Evolutionary conservation across 2,329 filamentous ascomycete genomes (phyloP), one percentile per base, ranked within the genome.

Genomic region (Phyllosticta ampelicida): DNA sequence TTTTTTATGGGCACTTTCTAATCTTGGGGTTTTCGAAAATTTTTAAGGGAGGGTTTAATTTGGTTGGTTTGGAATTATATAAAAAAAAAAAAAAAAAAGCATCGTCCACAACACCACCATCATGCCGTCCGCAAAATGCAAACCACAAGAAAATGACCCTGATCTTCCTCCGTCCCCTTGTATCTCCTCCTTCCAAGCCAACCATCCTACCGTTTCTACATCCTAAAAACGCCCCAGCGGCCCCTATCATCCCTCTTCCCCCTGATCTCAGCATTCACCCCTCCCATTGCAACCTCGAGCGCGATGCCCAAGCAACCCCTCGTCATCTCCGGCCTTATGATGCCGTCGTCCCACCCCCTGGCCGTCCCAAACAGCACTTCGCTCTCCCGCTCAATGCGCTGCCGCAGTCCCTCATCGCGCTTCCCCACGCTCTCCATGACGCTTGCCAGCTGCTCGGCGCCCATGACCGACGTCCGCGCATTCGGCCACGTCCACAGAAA

Each of bases 401-500:
- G 84, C 73, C 87, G 89, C 61, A 97, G 77, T 62, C 85, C 86
- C 0, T 88, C 87, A 69, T 96, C 91, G 60, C 83, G 83, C 73
- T 88, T 87, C 9, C 92, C 91, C 0, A 99, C 92, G 1, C 91
- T 88, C 74, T 90, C 89, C 94, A 99, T 97, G 61, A 99, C 94
- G 3, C 86, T 83, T 8, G 86, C 86, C 36, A 99, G 78, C 76
- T 97, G 92, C 74, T 96, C 92, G 48, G 87, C 82, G 19, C 94
- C 94, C 94, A 99, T 99, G 65, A 99, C 91, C 29, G 89, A 89
- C 55, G 96, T 90, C 68, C 88, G 87, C n/a, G 94, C 90, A 65
- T 95, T 96, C 48, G 94, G 94, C 94, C 94, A 99, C 80, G 92
- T 95, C 85, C 90, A 96, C 61, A 97, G 74, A 72, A 97, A 90